These are phyloP conservation scores for Salicornia ramosissima DNA, from an alignment of 148 eudicot genomes.

Conservation along the genomic window DNA sequence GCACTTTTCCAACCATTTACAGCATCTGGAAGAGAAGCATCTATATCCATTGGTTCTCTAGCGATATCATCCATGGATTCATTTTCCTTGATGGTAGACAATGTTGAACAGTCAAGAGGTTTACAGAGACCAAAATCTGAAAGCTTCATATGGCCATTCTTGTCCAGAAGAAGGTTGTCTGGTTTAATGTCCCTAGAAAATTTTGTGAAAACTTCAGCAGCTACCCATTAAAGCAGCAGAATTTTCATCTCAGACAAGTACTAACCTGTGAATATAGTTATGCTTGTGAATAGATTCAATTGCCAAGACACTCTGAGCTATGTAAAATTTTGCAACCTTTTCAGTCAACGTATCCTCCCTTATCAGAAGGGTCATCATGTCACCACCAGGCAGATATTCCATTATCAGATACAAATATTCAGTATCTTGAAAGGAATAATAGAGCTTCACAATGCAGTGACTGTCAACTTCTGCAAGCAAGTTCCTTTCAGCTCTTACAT, in stretches of 20 bases:
- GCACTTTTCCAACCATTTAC: constrained; percentile 85
- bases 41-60: constrained; percentile 86
- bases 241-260: neutral
- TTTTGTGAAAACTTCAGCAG: neutral
- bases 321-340: constrained; percentile 83
- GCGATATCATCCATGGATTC: constrained; percentile 65
- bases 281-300: constrained; percentile 96
- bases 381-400: constrained; percentile 98
- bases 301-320: constrained; percentile 90
- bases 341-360: constrained; percentile 89
- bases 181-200: constrained; percentile 86
- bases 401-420: constrained; percentile 84
- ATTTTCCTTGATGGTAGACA: constrained; percentile 82
- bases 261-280: constrained; percentile 91
- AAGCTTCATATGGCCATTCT: constrained; percentile 95
- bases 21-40: constrained; percentile 66
- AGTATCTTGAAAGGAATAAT: constrained; percentile 93
- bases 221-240: constrained; percentile 10
- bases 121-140: constrained; percentile 97
- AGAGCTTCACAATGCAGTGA: constrained; percentile 85
- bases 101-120: constrained; percentile 92
- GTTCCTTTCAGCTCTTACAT: constrained; percentile 95
- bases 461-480: constrained; percentile 95
- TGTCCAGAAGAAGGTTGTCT: constrained; percentile 92
- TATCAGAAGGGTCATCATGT: constrained; percentile 93